Conservation (phyloP, 306 rosid species). For the Prosopis cineraria region DNA sequence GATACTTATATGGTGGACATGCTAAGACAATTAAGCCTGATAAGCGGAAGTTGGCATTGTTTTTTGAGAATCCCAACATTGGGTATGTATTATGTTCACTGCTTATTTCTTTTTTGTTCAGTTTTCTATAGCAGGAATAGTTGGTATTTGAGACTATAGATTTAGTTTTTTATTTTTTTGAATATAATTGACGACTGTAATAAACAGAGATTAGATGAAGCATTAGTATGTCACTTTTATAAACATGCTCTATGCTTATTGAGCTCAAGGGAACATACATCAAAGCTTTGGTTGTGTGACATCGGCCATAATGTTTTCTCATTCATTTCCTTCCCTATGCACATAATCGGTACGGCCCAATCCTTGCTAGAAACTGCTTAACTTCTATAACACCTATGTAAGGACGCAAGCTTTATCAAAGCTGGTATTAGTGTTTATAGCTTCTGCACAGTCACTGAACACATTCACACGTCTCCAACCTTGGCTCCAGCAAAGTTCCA, state of each 20-base stretch:
- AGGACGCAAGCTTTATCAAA: neutral
- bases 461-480: neutral
- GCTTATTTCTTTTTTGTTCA: constrained; percentile 12
- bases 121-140: neutral
- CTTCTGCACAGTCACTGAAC: neutral
- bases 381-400: neutral
- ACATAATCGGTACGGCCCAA: neutral
- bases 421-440: neutral
- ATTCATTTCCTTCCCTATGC: neutral
- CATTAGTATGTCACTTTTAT: neutral
- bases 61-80: constrained; percentile 82
- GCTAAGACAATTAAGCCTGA: constrained; percentile 95
- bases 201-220: neutral
- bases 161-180: neutral
- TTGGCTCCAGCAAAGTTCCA: neutral
- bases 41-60: constrained; percentile 85
- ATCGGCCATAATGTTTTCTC: neutral
- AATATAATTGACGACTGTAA: neutral
- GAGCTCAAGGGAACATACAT: neutral
- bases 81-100: constrained; percentile 57
- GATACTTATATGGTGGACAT: constrained; percentile 95
- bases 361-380: neutral
- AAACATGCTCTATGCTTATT: neutral
- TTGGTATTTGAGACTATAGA: neutral
- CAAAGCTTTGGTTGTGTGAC: neutral